Evolutionary conservation across 805 yeast genomes (phyloP).

Genomic region (Saccharomycopsis oosterbeekiorum): DNA sequence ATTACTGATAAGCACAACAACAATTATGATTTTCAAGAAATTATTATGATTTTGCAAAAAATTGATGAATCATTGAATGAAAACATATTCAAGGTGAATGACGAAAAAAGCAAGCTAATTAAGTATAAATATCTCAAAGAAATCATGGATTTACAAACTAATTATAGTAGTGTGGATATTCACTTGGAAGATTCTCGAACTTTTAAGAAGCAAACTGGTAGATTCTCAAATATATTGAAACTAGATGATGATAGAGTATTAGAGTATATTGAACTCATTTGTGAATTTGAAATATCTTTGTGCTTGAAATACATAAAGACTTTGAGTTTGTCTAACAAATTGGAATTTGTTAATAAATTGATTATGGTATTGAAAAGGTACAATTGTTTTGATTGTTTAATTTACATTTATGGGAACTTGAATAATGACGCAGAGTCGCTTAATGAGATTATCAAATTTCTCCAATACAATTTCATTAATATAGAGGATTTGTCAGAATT

Average conservation of each 20-base stretch:
- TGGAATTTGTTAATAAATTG: background rate
- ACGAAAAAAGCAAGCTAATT: background rate
- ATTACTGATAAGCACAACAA: background rate
- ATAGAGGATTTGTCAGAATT: conserved; percentile 1
- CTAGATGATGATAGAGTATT: background rate
- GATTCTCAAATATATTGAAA: background rate
- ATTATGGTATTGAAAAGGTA: background rate
- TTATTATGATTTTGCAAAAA: background rate
- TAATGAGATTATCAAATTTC: conserved; percentile 19
- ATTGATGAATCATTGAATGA: background rate
- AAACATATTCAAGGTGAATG: background rate
- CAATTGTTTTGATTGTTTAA: conserved; percentile 7
- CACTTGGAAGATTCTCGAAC: background rate
- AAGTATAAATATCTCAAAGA: background rate
- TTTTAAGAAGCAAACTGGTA: background rate
- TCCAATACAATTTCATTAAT: background rate
- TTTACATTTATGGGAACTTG: conserved; percentile 7
- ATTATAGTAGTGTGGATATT: background rate
- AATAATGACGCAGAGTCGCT: conserved; percentile 18
- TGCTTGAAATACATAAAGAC: background rate
- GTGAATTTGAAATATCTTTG: background rate
- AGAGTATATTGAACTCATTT: background rate
- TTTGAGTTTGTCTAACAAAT: background rate
- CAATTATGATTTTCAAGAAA: background rate
- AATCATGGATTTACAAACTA: background rate